Conservation (phyloP, 2,329 filamentous ascomycete genomes). For the Aureobasidium leucospermi region DNA sequence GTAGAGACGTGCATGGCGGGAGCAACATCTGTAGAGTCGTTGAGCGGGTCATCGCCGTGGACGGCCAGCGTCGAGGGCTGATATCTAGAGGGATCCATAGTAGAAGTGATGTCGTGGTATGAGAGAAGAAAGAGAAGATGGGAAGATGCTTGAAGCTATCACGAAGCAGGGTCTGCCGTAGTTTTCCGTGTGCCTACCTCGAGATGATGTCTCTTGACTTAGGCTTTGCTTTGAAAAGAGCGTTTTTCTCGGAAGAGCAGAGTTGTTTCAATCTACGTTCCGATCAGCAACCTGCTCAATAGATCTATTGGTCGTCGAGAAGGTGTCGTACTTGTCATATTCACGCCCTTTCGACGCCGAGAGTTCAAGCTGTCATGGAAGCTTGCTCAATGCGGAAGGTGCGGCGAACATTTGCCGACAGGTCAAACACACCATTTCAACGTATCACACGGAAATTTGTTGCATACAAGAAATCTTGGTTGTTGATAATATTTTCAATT, state of each 20-base stretch:
- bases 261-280: not conserved
- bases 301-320: not conserved
- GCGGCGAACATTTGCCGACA: not conserved
- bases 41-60: constrained; percentile 30
- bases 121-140: not conserved
- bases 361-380: not conserved
- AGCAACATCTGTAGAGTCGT: constrained; percentile 59
- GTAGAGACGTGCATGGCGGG: constrained; percentile 87
- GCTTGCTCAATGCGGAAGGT: not conserved
- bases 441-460: not conserved
- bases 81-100: constrained; percentile 13
- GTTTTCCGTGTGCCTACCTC: not conserved
- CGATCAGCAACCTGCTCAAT: not conserved
- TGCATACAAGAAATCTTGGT: not conserved
- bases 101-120: not conserved
- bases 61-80: constrained; percentile 27
- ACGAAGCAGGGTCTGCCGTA: not conserved
- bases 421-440: not conserved
- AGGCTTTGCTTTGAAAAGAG: not conserved
- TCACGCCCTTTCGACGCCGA: not conserved
- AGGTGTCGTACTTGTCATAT: not conserved
- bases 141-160: not conserved
- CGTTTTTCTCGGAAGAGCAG: too few relatives aligned
- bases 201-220: not conserved
- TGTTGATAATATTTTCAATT: not conserved